A percentile compares a stretch with the other conserved stretches of the same genome.
Conservation (phyloP, 2,329 filamentous ascomycete genomes). For the Penicillium sp. region DNA sequence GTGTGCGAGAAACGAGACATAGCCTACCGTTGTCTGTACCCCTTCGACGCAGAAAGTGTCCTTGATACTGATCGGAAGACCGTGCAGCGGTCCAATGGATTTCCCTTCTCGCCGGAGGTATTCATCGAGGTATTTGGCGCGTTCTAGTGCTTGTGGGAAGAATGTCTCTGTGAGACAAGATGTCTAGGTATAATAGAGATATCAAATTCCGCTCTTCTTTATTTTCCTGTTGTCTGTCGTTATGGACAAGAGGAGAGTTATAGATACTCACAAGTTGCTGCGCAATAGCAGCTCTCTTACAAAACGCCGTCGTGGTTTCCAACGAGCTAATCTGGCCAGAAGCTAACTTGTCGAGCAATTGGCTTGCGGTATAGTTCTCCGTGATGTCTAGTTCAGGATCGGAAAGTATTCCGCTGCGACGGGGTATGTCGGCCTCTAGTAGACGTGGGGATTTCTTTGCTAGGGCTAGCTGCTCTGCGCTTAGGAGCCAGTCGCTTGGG, state of each 20-base stretch:
- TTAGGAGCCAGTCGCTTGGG: conserved; percentile 35
- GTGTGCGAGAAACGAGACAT: conserved; percentile 22
- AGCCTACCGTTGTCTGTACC: conserved; percentile 23
- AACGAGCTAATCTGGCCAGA: conserved; percentile 21
- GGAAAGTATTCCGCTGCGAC: conserved; percentile 45
- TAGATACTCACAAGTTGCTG: conserved; percentile 35
- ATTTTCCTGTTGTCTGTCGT: too few relatives aligned
- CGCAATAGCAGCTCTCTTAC: conserved; percentile 39
- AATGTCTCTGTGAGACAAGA: conserved; percentile 40
- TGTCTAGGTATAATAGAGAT: conserved; percentile 13
- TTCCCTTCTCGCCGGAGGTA: conserved; percentile 29
- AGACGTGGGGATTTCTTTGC: conserved; percentile 7
- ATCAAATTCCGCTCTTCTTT: neutral
- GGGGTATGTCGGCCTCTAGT: conserved; percentile 22
- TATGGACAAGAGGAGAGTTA: neutral
- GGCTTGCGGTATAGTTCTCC: conserved; percentile 21
- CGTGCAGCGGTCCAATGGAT: conserved; percentile 39
- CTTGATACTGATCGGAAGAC: conserved; percentile 40
- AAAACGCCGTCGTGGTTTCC: conserved; percentile 36
- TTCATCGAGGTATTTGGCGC: conserved; percentile 38
- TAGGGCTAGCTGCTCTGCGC: conserved; percentile 6
- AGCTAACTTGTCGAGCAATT: conserved; percentile 21
- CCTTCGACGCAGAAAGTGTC: conserved; percentile 28
- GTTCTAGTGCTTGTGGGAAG: conserved; percentile 35
- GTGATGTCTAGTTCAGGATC: conserved; percentile 50